Evolutionary conservation across 2,329 filamentous ascomycete species (phyloP), one percentile per base, ranked within the genome.

Genomic region (Pseudopyrenochaeta lycopersici): DNA sequence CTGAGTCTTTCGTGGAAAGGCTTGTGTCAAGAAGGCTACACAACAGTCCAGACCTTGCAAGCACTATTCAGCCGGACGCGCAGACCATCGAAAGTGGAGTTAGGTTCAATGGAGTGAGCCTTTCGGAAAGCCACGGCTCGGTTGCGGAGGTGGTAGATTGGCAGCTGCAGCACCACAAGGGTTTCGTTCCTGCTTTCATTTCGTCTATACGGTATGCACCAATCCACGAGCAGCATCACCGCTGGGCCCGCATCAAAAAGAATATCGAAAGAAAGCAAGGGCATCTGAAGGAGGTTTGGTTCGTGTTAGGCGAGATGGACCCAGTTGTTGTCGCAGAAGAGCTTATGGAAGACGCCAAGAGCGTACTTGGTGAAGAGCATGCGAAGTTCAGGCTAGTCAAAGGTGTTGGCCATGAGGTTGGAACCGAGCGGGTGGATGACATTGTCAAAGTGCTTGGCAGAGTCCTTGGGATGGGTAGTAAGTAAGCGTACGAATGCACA

Each of bases 151-250:
- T 89, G 0, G 86, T 92, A 43, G 76, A 78, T 39, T 92, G 90
- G 88, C 90, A 94, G 74, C 76, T 91, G 17, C 77, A 81, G 31
- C 68, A 83, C 23, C 89, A 93, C 69, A 67, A 72, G 1, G 91
- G 89, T 0, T 93, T 91, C 66, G 78, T 91, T 5, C 78, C 80
- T 2, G 84, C 90, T 0, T 92, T 92, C 66, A 83, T 92, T 65
- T 90, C 86, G 52, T 87, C 84, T 29, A 88, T 94, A 61, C 82
- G 87, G 18, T 77, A 89, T 66, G 88, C 87, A 1, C 91, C 90
- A 0, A 86, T 93, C 20, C 85, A 88, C 56, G 82, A 82, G 10
- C 84, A 89, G 60, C 82, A 86, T 49, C 78, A 80, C 33, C 80
- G 85, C 36, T 94, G 90, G 90, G 70, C 70, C 20, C 74, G 79